Evolutionary conservation across 2,329 filamentous ascomycete genomes (phyloP).

Genomic region (Trichothecium sympodiale): DNA sequence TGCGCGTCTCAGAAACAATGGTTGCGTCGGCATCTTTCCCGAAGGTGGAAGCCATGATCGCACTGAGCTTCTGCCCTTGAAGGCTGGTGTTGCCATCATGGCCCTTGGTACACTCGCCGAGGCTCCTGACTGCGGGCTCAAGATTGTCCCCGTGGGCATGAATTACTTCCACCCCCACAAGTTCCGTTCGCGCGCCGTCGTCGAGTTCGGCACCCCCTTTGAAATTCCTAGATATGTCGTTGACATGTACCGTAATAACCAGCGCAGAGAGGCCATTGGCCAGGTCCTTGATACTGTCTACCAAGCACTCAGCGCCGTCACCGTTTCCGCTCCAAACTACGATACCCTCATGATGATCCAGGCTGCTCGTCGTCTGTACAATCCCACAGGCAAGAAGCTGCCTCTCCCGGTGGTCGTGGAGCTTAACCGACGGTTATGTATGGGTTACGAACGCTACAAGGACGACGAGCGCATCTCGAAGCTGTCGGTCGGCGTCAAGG

Average conservation of each 20-base stretch:
- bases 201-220: conserved; percentile 87
- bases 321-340: conserved; percentile 85
- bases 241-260: conserved; percentile 71
- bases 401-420: conserved; percentile 89
- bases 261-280: conserved; percentile 78
- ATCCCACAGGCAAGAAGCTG: conserved; percentile 85
- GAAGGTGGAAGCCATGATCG: conserved; percentile 95
- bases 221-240: conserved; percentile 76
- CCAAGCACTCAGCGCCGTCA: conserved; percentile 74
- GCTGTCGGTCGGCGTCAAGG: conserved; percentile 63
- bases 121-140: conserved; percentile 76
- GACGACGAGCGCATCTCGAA: conserved; percentile 73
- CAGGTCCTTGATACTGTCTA: conserved; percentile 79
- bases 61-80: conserved; percentile 80
- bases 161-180: conserved; percentile 99
- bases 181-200: conserved; percentile 88
- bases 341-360: conserved; percentile 96
- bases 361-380: conserved; percentile 85
- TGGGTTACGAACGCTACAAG: conserved; percentile 88
- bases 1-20: conserved; percentile 65
- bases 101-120: conserved; percentile 80
- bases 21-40: conserved; percentile 92
- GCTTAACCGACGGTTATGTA: conserved; percentile 79
- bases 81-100: conserved; percentile 97
- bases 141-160: conserved; percentile 96